Conservation (phyloP, 176 grass and related monocot species). For the Luzula sylvatica region DNA sequence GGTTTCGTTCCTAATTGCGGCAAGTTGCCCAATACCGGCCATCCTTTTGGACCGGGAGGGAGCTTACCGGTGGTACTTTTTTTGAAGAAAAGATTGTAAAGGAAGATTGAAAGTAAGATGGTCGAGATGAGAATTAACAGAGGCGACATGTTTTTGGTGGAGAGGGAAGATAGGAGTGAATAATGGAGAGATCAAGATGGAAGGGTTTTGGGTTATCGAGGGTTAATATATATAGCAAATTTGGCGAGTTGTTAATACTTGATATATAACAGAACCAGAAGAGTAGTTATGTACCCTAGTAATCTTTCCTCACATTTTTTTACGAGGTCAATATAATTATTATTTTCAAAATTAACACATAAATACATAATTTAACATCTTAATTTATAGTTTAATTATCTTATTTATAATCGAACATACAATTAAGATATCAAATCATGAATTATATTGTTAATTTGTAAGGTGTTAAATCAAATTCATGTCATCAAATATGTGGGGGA, state of each 20-base stretch:
- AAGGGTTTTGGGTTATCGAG: not conserved
- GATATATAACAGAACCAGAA: no score
- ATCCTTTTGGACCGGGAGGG: conserved; percentile 54
- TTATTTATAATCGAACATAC: no score
- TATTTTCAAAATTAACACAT: no score
- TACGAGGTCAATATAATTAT: not conserved
- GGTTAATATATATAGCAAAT: conserved; percentile 7
- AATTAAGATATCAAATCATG: no score
- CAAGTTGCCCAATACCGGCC: conserved; percentile 67
- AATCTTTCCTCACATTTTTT: not conserved
- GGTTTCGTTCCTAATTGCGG: conserved; percentile 61
- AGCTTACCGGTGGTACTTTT: conserved; percentile 1
- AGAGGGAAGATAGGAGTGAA: not conserved
- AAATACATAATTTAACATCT: no score
- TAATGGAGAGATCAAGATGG: not conserved
- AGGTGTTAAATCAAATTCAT: no score
- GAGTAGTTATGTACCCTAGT: no score
- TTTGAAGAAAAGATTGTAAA: conserved; percentile 21
- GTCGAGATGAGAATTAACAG: conserved; percentile 16
- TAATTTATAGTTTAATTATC: no score
- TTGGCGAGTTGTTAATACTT: not conserved
- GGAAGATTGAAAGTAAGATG: conserved; percentile 2
- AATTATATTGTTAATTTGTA: no score
- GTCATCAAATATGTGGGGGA: no score
- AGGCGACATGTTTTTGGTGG: conserved; percentile 11